Conservation (phyloP, 768 basidiomycete genomes). For the Cystobasidium tubakii region DNA sequence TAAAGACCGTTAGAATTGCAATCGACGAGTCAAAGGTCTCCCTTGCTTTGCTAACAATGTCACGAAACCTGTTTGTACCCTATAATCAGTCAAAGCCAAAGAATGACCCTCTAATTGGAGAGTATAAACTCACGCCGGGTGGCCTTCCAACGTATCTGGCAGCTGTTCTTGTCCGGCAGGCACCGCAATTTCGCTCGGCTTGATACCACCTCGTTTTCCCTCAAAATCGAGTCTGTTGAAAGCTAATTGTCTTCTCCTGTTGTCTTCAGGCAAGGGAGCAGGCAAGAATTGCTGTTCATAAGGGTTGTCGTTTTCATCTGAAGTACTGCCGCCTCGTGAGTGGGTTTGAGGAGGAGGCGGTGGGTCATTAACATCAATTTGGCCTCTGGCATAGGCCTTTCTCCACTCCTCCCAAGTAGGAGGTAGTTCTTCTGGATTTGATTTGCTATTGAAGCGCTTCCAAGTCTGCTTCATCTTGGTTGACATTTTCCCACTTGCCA, state of each 20-base stretch:
- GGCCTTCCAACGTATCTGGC: slow-evolving; percentile 27
- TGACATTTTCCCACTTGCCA: slow-evolving; percentile 16
- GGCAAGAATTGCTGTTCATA: slow-evolving; percentile 19
- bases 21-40: slow-evolving; percentile 29
- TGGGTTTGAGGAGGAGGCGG: slow-evolving; percentile 29
- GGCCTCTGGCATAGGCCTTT: slow-evolving; percentile 36
- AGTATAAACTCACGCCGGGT: slow-evolving; percentile 27
- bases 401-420: slow-evolving; percentile 40
- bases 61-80: slow-evolving; percentile 8
- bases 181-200: slow-evolving; percentile 19
- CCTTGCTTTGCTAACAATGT: slow-evolving; percentile 37
- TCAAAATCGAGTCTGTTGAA: slow-evolving; percentile 42
- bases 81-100: background rate
- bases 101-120: too few species aligned
- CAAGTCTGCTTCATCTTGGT: slow-evolving; percentile 12
- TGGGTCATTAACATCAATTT: slow-evolving; percentile 42
- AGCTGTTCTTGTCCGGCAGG: slow-evolving; percentile 23
- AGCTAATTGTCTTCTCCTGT: slow-evolving; percentile 39
- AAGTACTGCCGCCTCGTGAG: background rate
- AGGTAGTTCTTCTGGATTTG: slow-evolving; percentile 40
- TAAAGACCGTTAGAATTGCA: slow-evolving; percentile 41
- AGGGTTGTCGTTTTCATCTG: slow-evolving; percentile 27
- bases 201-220: slow-evolving; percentile 33
- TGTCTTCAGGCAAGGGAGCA: slow-evolving; percentile 38
- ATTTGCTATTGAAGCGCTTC: slow-evolving; percentile 36